These are phyloP conservation scores for Fusarium irregulare DNA, from an alignment of 2,329 filamentous ascomycete species.

Conservation along the genomic window DNA sequence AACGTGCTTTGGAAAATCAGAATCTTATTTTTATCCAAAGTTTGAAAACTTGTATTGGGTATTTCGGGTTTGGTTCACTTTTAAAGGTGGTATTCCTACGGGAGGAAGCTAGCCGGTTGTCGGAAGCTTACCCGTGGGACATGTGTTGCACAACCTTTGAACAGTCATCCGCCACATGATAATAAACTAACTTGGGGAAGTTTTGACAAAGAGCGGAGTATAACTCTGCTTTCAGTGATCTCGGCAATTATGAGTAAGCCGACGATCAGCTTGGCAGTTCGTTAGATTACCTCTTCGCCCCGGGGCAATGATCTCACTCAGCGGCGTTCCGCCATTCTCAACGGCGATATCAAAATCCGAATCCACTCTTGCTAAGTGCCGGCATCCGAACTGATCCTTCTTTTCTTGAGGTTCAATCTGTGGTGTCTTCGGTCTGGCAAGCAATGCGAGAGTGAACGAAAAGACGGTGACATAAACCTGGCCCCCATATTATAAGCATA, in stretches of 20 bases:
- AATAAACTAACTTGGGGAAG: neutral
- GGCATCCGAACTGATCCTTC: neutral
- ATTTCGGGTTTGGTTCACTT: neutral
- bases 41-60: neutral
- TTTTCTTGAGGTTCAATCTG: neutral
- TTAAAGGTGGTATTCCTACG: neutral
- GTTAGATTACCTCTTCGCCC: neutral
- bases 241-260: neutral
- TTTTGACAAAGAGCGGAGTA: neutral
- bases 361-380: neutral
- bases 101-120: neutral
- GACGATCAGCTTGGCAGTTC: neutral
- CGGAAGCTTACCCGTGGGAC: neutral
- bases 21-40: constrained; percentile 18
- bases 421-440: neutral
- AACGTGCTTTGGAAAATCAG: neutral
- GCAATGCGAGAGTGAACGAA: neutral
- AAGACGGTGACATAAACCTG: neutral
- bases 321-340: neutral
- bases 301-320: constrained; percentile 20
- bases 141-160: neutral
- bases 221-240: neutral
- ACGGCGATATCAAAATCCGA: neutral
- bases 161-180: neutral
- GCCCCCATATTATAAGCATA: constrained; percentile 4